phyloP scores from a whole-genome alignment of 495 filamentous ascomycete species.

The Penicillium fimorum region DNA sequence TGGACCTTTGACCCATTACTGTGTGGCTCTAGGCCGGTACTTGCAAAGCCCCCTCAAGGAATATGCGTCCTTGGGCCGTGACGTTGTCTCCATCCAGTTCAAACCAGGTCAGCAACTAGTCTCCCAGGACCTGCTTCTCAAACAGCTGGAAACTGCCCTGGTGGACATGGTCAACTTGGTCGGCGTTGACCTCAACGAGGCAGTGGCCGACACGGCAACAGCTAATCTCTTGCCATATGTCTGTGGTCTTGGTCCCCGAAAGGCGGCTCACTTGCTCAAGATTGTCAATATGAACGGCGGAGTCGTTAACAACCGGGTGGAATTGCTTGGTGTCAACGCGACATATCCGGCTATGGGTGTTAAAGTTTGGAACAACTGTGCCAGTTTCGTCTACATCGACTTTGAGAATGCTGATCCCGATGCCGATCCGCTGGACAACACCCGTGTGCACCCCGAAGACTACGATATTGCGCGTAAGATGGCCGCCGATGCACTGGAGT shows the following conservation, averaged over 20 bases:
- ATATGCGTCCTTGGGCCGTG: conserved; percentile 86
- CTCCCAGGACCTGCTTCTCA: conserved; percentile 77
- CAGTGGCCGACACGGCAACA: conserved; percentile 70
- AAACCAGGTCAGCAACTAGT: conserved; percentile 87
- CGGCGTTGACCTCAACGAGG: conserved; percentile 92
- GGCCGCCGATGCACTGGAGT: conserved; percentile 91
- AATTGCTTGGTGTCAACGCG: conserved; percentile 82
- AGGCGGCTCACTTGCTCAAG: conserved; percentile 83
- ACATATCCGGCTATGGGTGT: conserved; percentile 81
- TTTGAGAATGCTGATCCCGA: conserved; percentile 75
- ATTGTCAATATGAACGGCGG: conserved; percentile 87
- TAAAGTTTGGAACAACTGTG: conserved; percentile 92
- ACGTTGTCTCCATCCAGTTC: conserved; percentile 81
- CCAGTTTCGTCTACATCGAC: conserved; percentile 88
- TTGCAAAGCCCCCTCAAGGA: conserved; percentile 93
- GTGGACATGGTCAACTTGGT: conserved; percentile 98
- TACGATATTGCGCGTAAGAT: conserved; percentile 97
- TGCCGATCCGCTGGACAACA: conserved; percentile 91
- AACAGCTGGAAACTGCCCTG: conserved; percentile 86
- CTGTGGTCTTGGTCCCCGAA: conserved; percentile 89
- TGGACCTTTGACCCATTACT: conserved; percentile 75
- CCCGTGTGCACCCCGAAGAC: conserved; percentile 94
- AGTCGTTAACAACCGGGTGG: conserved; percentile 72
- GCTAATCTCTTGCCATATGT: conserved; percentile 89
- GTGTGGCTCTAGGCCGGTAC: conserved; percentile 83